A percentile compares a stretch with the other conserved stretches of the same genome.
These are phyloP conservation scores for Magnaporthales sp. DNA, from an alignment of 2,329 filamentous ascomycete genomes.

Conservation along the genomic window DNA sequence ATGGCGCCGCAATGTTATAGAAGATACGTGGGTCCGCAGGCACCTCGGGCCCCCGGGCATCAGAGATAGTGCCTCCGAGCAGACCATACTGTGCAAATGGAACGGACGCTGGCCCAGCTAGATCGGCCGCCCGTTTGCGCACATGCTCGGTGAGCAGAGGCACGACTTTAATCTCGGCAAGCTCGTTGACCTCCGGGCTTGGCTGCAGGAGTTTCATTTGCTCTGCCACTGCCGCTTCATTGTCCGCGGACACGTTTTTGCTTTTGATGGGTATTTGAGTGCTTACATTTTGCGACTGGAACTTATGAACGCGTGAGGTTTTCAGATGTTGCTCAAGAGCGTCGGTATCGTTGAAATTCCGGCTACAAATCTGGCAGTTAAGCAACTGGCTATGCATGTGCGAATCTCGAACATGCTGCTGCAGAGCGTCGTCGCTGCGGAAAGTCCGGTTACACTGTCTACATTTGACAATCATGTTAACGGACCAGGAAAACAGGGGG, in stretches of 20 bases:
- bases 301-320: neutral
- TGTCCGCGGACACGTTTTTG: neutral
- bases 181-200: neutral
- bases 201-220: neutral
- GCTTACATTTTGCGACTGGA: neutral
- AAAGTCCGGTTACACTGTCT: neutral
- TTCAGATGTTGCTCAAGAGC: neutral
- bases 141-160: slow-evolving; percentile 1
- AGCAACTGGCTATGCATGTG: neutral
- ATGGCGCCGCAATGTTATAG: slow-evolving; percentile 40
- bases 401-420: neutral
- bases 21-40: slow-evolving; percentile 25
- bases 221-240: neutral
- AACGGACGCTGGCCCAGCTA: neutral
- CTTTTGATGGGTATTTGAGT: neutral
- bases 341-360: neutral
- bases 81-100: slow-evolving; percentile 2
- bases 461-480: neutral
- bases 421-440: neutral
- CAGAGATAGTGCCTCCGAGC: neutral
- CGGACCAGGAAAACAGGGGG: neutral
- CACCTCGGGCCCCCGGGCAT: neutral
- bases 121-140: neutral
- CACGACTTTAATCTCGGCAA: neutral
- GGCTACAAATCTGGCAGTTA: slow-evolving; percentile 1